These are phyloP conservation scores for Tieghemiomyces parasiticus DNA, from an alignment of 192 early-diverging fungal genomes.

Conservation along the genomic window DNA sequence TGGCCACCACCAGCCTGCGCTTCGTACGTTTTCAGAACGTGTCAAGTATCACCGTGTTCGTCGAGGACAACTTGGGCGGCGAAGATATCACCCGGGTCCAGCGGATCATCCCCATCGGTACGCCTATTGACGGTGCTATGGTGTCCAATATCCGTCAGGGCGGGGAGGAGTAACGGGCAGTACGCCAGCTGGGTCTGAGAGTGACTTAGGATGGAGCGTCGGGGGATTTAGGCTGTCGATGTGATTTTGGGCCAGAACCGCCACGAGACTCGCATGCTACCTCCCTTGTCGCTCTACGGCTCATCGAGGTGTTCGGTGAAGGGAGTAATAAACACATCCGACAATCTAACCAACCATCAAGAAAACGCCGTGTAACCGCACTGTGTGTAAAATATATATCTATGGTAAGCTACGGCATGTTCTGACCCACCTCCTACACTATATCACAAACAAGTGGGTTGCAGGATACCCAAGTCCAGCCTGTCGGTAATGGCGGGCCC, in stretches of 20 bases:
- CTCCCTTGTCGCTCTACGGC: neutral
- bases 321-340: too few species aligned
- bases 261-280: neutral
- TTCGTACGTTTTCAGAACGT: conserved; percentile 94
- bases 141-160: conserved; percentile 27
- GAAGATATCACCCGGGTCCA: conserved; percentile 71
- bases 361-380: too few species aligned
- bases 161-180: conserved; percentile 22
- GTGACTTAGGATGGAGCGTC: neutral
- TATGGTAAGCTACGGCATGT: too few species aligned
- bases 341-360: too few species aligned
- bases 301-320: neutral
- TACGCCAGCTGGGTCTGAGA: too few species aligned
- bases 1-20: conserved; percentile 56
- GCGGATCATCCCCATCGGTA: conserved; percentile 69
- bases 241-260: neutral
- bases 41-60: conserved; percentile 61
- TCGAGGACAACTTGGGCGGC: conserved; percentile 73
- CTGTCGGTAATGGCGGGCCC: too few species aligned
- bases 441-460: too few species aligned
- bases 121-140: conserved; percentile 40
- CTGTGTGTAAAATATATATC: too few species aligned
- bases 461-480: too few species aligned
- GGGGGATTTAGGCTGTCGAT: neutral
- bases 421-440: too few species aligned